phyloP scores from a whole-genome alignment of 2,329 filamentous ascomycete species.

The Neofusicoccum laricinum region DNA sequence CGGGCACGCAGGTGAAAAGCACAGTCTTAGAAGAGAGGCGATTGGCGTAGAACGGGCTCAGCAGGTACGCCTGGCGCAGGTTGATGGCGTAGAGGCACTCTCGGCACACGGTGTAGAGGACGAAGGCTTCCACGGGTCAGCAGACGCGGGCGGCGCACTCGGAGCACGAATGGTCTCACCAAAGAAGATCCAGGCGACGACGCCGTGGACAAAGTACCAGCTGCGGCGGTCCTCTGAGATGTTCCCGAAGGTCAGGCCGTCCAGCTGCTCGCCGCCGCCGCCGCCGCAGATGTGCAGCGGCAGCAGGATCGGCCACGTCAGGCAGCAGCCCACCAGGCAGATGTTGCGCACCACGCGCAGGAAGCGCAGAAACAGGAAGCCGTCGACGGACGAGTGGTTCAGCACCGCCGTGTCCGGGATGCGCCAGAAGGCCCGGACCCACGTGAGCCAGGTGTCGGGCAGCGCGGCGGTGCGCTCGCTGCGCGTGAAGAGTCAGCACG shows the following conservation, averaged over 20 bases:
- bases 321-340: conserved; percentile 76
- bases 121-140: conserved; percentile 54
- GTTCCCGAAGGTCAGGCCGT: conserved; percentile 78
- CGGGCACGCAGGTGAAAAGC: conserved; percentile 54
- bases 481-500: conserved; percentile 18
- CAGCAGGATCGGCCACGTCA: conserved; percentile 87
- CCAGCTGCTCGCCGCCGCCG: conserved; percentile 61
- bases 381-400: conserved; percentile 87
- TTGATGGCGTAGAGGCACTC: conserved; percentile 93
- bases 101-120: conserved; percentile 82
- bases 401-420: conserved; percentile 74
- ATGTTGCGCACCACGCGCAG: conserved; percentile 74
- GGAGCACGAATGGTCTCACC: conserved; percentile 34
- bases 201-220: conserved; percentile 75
- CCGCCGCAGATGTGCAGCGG: conserved; percentile 85
- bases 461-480: not conserved
- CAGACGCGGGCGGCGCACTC: not conserved
- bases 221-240: conserved; percentile 59
- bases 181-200: conserved; percentile 79
- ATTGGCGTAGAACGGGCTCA: conserved; percentile 78
- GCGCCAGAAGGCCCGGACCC: conserved; percentile 48
- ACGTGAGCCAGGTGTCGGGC: conserved; percentile 27
- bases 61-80: conserved; percentile 83
- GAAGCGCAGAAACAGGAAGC: conserved; percentile 86
- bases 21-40: conserved; percentile 88